Evolutionary conservation across 495 filamentous ascomycete genomes (phyloP).

Genomic region (Aspergillus homomorphus): DNA sequence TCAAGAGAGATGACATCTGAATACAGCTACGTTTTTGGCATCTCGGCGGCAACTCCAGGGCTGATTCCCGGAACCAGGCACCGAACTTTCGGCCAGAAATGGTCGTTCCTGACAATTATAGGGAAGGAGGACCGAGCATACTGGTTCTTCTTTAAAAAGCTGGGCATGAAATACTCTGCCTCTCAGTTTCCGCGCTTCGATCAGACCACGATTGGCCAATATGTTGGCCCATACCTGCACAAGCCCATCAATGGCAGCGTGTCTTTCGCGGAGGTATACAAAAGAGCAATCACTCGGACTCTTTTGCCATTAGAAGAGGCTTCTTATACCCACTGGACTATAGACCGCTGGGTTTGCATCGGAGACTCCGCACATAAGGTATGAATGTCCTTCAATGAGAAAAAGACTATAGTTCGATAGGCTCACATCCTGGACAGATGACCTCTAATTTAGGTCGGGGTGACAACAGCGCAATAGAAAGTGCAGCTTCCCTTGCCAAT

Average conservation of each 20-base stretch:
- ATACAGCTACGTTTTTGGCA: slow-evolving; percentile 25
- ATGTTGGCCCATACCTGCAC: neutral
- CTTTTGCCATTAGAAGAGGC: slow-evolving; percentile 20
- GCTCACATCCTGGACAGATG: slow-evolving; percentile 9
- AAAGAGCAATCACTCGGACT: neutral
- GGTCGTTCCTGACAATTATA: slow-evolving; percentile 5
- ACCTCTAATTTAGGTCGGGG: slow-evolving; percentile 23
- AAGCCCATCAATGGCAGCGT: neutral
- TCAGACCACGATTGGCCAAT: neutral
- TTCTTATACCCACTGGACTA: slow-evolving; percentile 14
- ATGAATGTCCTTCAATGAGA: neutral
- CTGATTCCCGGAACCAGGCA: slow-evolving; percentile 8
- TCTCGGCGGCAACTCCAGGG: slow-evolving; percentile 16
- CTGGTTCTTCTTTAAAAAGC: slow-evolving; percentile 15
- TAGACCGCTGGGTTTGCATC: slow-evolving; percentile 22
- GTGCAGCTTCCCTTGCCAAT: slow-evolving; percentile 43
- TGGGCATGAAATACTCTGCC: slow-evolving; percentile 2
- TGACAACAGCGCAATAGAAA: slow-evolving; percentile 30
- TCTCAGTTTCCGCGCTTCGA: slow-evolving; percentile 11
- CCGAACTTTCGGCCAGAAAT: slow-evolving; percentile 10
- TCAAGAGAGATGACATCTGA: slow-evolving; percentile 5
- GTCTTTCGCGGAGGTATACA: slow-evolving; percentile 1
- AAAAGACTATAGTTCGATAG: neutral
- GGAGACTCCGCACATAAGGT: slow-evolving; percentile 27
- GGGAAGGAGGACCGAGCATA: slow-evolving; percentile 11